Evolutionary conservation across 352 stramenopile species (phyloP), one percentile per base, ranked within the genome.

Genomic region (Pythium sukuiense): DNA sequence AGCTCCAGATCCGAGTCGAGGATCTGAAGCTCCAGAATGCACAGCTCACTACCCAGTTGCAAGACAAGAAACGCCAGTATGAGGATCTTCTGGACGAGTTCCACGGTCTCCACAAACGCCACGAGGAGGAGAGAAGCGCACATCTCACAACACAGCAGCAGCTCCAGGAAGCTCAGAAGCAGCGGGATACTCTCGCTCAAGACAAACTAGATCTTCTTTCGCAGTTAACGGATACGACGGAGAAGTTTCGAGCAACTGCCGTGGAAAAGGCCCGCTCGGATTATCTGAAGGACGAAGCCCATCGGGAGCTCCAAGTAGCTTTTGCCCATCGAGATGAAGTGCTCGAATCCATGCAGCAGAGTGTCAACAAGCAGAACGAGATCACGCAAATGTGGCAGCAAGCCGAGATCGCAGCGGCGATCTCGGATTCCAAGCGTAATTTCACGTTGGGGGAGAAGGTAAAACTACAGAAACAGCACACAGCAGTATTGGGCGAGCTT

Each of bases 371-470:
- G 27, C 80, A 89, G 26, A 67, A 83, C 33, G 58, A 75, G 18
- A 60, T 69, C 0, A 71, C 79, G 0, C 56, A 77, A 54, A 74
- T 76, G 32, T 92, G 84, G 84, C 80, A 87, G 26, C 71, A 73
- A 5, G 81, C 84, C 1, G 84, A 92, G 57, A 59, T 73, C 0
- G 80, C 84, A 0, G 81, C 81, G 1, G 73, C 83, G 0, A 83
- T 90, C 1, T 72, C 81, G 3, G 83, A 92, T 29, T 89, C 81
- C 9, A 80, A 89, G 59, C 80, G 83, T 49, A 92, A 88, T 56
- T 83, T 87, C 32, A 77, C 79, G 29, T 79, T 89, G 7, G 74
- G 58, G 5, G 80, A 90, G 52, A 81, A 81, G 3, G 80, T 90
- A 32, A 70, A 76, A 37, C 68, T 78, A 7, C 77, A 86, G 24